Evolutionary conservation across 495 filamentous ascomycete species (phyloP).

Genomic region (Parachaetomium inaequale): DNA sequence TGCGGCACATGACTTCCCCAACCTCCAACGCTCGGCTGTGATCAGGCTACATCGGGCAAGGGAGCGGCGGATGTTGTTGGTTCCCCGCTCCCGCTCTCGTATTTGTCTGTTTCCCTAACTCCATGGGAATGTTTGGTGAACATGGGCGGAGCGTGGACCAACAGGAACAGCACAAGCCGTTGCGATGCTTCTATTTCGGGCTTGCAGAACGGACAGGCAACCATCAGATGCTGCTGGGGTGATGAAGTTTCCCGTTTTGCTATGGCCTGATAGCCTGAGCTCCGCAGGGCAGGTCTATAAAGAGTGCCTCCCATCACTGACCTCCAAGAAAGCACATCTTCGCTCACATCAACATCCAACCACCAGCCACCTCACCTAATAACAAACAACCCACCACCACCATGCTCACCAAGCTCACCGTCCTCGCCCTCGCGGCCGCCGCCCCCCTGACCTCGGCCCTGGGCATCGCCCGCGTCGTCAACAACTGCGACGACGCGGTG

Average conservation of each 20-base stretch:
- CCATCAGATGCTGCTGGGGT: neutral
- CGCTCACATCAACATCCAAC: neutral
- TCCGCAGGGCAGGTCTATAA: neutral
- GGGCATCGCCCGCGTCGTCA: slow-evolving; percentile 51
- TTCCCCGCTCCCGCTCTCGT: neutral
- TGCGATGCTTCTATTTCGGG: neutral
- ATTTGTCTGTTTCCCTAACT: slow-evolving; percentile 9
- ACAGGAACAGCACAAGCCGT: neutral
- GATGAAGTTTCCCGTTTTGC: neutral
- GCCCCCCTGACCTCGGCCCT: slow-evolving; percentile 36
- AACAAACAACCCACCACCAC: neutral
- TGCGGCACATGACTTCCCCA: neutral
- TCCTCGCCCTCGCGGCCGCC: slow-evolving; percentile 25
- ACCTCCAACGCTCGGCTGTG: neutral
- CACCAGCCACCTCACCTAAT: neutral
- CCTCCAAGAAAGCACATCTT: neutral
- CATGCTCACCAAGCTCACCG: slow-evolving; percentile 12
- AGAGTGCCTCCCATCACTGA: neutral
- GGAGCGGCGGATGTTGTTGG: neutral
- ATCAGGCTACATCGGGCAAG: slow-evolving; percentile 1
- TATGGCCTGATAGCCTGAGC: neutral
- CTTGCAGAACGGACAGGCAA: neutral
- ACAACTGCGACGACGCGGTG: slow-evolving; percentile 47
- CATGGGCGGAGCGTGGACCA: neutral
- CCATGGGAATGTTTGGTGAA: neutral